Percentiles rank a stretch among this genome's conserved stretches.
These are phyloP conservation scores for Amanita thiersii DNA, from an alignment of 768 basidiomycete species.

Conservation along the genomic window DNA sequence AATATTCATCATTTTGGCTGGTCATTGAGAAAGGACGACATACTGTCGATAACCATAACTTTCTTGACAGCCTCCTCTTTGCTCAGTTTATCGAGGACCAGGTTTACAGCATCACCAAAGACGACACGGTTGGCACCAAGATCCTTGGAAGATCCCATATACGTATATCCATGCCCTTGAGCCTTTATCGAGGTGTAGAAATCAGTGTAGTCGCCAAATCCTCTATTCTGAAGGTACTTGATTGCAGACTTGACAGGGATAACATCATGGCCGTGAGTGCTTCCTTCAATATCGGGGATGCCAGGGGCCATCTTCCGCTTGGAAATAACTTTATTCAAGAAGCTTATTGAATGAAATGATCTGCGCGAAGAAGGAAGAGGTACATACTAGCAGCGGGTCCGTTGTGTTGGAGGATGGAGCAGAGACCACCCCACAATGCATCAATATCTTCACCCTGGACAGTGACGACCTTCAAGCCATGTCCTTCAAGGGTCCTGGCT, in stretches of 20 bases:
- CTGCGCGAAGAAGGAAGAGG: neutral
- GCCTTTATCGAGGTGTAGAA: constrained; percentile 65
- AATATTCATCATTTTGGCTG: constrained; percentile 9
- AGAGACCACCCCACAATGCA: constrained; percentile 62
- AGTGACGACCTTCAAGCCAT: constrained; percentile 70
- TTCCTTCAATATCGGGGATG: constrained; percentile 71
- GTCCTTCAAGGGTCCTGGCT: constrained; percentile 65
- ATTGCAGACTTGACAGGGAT: constrained; percentile 76
- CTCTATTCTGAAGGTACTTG: constrained; percentile 61
- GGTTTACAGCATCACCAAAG: constrained; percentile 80
- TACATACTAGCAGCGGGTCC: constrained; percentile 71
- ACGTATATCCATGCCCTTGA: constrained; percentile 43
- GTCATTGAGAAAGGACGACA: constrained; percentile 17
- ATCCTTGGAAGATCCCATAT: constrained; percentile 66
- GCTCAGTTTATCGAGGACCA: constrained; percentile 63
- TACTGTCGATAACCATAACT: constrained; percentile 85
- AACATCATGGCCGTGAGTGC: constrained; percentile 76
- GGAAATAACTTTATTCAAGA: constrained; percentile 39
- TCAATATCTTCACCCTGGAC: constrained; percentile 78
- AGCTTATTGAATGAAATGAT: neutral
- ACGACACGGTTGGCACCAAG: constrained; percentile 73
- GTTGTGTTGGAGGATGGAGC: constrained; percentile 43
- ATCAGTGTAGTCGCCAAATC: constrained; percentile 42
- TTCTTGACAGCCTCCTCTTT: constrained; percentile 73
- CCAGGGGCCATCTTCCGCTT: constrained; percentile 67